Evolutionary conservation across 164 flowering plant genomes (phyloP).

Genomic region (Hamamelis virginiana): DNA sequence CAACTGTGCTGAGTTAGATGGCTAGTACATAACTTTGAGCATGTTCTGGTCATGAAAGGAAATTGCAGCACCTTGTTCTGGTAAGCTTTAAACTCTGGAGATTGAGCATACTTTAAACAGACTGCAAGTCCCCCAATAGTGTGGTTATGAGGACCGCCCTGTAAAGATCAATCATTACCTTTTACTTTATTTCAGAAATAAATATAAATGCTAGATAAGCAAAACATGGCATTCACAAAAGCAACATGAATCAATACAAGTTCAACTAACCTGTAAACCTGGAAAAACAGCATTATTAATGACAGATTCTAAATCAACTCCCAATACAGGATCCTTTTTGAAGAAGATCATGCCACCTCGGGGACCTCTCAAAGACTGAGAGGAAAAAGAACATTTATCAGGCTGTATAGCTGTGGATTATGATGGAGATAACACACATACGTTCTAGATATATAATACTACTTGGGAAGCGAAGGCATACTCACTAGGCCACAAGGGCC

Average conservation of each 20-base stretch:
- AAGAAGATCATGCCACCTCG: slow-evolving; percentile 83
- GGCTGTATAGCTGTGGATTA: not conserved
- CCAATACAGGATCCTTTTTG: slow-evolving; percentile 77
- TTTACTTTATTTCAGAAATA: not conserved
- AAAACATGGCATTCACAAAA: slow-evolving; percentile 1
- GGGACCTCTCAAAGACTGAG: slow-evolving; percentile 68
- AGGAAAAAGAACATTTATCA: not conserved
- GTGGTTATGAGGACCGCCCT: slow-evolving; percentile 99
- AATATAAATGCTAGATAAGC: not conserved
- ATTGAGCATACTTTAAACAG: slow-evolving; percentile 67
- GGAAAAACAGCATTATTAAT: slow-evolving; percentile 93
- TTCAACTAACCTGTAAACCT: slow-evolving; percentile 73
- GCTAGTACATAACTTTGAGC: not conserved
- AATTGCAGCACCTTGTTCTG: slow-evolving; percentile 52
- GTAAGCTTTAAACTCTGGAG: slow-evolving; percentile 67
- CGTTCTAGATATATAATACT: not conserved
- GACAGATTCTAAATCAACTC: slow-evolving; percentile 81
- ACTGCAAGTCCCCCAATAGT: slow-evolving; percentile 86
- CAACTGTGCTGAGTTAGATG: not conserved
- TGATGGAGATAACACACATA: not conserved
- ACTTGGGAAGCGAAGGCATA: too few species aligned
- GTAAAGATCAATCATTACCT: slow-evolving; percentile 12
- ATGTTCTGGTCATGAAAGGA: not conserved
- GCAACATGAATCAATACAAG: not conserved
- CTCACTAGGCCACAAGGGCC: too few species aligned